Conservation (phyloP, 73 alveolate genomes). For the Paramecium sonneborni region DNA sequence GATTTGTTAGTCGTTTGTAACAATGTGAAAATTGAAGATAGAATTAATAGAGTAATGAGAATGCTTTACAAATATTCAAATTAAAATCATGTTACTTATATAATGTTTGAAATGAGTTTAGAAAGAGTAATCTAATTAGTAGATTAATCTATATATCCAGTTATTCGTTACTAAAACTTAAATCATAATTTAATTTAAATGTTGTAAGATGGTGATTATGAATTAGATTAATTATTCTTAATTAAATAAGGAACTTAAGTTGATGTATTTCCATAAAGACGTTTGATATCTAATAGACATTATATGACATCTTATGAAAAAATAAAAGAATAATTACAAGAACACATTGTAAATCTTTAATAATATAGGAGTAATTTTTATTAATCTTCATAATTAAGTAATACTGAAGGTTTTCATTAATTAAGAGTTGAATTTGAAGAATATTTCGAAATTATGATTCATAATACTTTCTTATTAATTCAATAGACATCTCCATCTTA, state of each 20-base stretch:
- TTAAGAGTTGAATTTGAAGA: conserved; percentile 35
- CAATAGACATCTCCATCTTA: neutral
- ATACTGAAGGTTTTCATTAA: neutral
- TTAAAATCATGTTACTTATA: neutral
- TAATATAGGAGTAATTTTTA: neutral
- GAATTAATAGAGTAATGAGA: neutral
- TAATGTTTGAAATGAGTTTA: neutral
- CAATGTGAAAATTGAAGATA: neutral
- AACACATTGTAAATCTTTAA: neutral
- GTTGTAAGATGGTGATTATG: neutral
- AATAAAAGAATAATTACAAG: neutral
- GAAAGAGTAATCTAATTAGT: neutral
- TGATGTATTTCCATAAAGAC: neutral
- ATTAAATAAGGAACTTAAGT: neutral
- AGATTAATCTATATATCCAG: neutral
- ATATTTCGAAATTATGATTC: conserved; percentile 25
- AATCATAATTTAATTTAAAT: neutral
- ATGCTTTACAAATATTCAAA: neutral
- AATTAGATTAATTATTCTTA: neutral
- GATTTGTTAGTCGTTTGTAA: neutral
- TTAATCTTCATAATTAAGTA: neutral
- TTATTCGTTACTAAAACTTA: neutral
- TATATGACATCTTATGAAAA: neutral
- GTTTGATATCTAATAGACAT: neutral
- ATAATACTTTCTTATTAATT: neutral